Percentiles rank a stretch among this genome's conserved stretches.
Evolutionary conservation across 495 filamentous ascomycete genomes (phyloP).

Genomic region (Symbiotaphrina buchneri): DNA sequence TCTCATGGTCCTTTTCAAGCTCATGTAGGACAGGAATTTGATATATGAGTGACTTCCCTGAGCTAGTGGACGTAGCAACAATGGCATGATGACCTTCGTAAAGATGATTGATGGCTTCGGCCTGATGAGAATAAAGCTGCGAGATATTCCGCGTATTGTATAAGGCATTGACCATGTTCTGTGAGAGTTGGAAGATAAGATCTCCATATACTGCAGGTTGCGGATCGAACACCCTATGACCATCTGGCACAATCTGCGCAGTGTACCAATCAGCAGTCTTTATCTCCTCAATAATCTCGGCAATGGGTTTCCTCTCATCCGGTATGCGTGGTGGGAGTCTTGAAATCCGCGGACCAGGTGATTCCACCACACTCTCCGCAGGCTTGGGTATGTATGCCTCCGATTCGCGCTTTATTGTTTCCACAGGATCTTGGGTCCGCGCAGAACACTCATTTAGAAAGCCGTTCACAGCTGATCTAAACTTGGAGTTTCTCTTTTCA

Average conservation of each 20-base stretch:
- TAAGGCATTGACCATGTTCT: conserved; percentile 79
- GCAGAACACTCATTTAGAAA: conserved; percentile 57
- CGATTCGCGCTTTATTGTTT: conserved; percentile 27
- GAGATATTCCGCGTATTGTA: conserved; percentile 79
- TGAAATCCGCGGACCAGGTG: conserved; percentile 11
- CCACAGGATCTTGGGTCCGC: conserved; percentile 41
- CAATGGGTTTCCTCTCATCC: conserved; percentile 55
- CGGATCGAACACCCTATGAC: conserved; percentile 79
- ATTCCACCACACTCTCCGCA: conserved; percentile 19
- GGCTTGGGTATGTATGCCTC: conserved; percentile 24
- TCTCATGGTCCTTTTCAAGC: conserved; percentile 52
- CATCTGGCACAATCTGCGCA: conserved; percentile 82
- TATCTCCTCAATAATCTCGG: conserved; percentile 70
- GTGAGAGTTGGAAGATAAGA: conserved; percentile 65
- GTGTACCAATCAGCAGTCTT: conserved; percentile 70
- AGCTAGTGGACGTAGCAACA: conserved; percentile 84
- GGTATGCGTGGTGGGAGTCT: conserved; percentile 48
- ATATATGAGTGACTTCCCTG: conserved; percentile 92
- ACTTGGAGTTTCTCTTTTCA: conserved; percentile 78
- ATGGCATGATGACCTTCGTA: conserved; percentile 73
- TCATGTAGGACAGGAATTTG: conserved; percentile 83
- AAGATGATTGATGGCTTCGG: conserved; percentile 82
- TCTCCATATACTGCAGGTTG: conserved; percentile 70
- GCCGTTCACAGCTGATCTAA: conserved; percentile 48
- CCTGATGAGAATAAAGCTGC: conserved; percentile 80